These are phyloP conservation scores for Fennellomyces sp. DNA, from an alignment of 371 early-diverging fungal genomes.

Conservation along the genomic window DNA sequence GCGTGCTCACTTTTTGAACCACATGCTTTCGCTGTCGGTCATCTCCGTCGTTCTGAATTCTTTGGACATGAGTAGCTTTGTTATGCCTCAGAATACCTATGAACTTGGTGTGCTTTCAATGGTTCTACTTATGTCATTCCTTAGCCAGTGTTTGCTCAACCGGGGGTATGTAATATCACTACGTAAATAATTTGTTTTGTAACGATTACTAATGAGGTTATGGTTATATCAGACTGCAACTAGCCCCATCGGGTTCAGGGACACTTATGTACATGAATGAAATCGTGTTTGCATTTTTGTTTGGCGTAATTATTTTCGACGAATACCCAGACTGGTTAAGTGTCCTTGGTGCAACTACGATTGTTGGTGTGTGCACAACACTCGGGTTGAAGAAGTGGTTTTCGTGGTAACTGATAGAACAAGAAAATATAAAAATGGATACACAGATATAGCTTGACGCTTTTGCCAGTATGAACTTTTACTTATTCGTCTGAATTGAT, in stretches of 20 bases:
- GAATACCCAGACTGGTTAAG: slow-evolving; percentile 61
- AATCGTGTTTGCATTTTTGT: slow-evolving; percentile 77
- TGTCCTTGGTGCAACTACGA: slow-evolving; percentile 60
- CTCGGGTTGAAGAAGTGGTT: slow-evolving; percentile 67
- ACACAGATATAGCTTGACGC: too few species aligned
- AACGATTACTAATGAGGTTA: too few species aligned
- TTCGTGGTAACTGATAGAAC: too few species aligned
- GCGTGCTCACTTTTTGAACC: slow-evolving; percentile 67
- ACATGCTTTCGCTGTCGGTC: slow-evolving; percentile 74
- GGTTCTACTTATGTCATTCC: slow-evolving; percentile 65
- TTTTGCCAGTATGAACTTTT: too few species aligned
- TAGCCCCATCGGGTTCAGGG: slow-evolving; percentile 73
- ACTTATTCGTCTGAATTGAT: too few species aligned
- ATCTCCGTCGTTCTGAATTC: slow-evolving; percentile 51
- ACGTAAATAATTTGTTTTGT: too few species aligned
- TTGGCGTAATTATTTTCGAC: slow-evolving; percentile 68
- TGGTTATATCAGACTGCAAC: slow-evolving; percentile 51
- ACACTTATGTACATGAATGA: slow-evolving; percentile 78
- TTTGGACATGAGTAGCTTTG: slow-evolving; percentile 25
- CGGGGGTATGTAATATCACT: slow-evolving; percentile 59
- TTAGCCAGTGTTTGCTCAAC: slow-evolving; percentile 77
- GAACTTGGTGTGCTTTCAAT: slow-evolving; percentile 36
- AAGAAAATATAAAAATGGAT: too few species aligned
- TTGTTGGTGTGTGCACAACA: slow-evolving; percentile 62
- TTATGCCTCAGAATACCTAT: slow-evolving; percentile 19